These are phyloP conservation scores for Psilocybe mexicana DNA, from an alignment of 1,284 basidiomycete genomes.

Conservation along the genomic window DNA sequence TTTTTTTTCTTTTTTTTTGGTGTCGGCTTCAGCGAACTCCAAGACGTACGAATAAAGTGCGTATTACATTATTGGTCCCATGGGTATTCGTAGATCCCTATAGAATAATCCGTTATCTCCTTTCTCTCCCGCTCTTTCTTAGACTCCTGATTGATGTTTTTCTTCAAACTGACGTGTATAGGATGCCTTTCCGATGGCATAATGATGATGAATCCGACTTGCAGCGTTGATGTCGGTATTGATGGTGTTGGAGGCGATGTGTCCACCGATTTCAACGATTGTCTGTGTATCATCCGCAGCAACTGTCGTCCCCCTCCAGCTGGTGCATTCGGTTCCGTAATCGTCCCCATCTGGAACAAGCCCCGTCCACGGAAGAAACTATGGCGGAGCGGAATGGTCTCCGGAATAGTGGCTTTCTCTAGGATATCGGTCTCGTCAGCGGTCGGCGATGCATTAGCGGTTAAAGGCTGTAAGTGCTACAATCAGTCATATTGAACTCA, in stretches of 20 bases:
- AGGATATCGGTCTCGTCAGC: neutral
- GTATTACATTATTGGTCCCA: conserved; percentile 18
- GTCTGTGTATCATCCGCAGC: neutral
- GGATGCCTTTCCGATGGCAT: conserved; percentile 39
- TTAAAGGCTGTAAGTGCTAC: conserved; percentile 18
- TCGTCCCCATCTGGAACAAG: neutral
- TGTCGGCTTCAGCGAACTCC: neutral
- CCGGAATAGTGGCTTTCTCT: neutral
- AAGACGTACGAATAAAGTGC: neutral
- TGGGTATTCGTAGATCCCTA: conserved; percentile 28
- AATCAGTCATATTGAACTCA: neutral
- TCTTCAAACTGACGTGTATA: conserved; percentile 15
- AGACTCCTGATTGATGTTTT: conserved; percentile 6
- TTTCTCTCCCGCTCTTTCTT: conserved; percentile 9
- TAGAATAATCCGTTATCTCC: conserved; percentile 26
- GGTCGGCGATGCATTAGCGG: conserved; percentile 13
- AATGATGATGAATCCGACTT: conserved; percentile 41
- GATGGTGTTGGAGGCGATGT: neutral
- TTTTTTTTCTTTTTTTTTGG: neutral
- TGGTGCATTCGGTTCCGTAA: neutral
- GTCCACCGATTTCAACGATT: neutral
- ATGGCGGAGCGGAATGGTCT: neutral
- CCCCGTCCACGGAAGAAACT: neutral
- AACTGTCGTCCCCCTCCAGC: neutral
- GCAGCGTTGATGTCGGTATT: conserved; percentile 23